Conservation (phyloP, 208 protist species). For the Kentomonas sorsogonicus region DNA sequence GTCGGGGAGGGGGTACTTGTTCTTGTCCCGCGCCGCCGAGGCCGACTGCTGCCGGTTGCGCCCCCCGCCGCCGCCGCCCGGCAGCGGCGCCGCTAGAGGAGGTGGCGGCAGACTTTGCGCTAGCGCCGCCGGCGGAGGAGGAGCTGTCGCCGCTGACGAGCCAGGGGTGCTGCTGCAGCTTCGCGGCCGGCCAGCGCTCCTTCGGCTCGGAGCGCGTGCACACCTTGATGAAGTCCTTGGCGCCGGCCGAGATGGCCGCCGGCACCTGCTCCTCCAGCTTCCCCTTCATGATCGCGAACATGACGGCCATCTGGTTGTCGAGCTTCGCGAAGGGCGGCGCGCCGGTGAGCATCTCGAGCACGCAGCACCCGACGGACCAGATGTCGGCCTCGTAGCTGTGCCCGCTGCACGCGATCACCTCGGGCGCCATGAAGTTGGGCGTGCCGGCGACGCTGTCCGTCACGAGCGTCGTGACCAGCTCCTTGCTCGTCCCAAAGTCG, state of each 20-base stretch:
- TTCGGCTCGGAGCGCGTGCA: conserved; percentile 63
- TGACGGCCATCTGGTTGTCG: conserved; percentile 88
- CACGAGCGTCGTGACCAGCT: conserved; percentile 72
- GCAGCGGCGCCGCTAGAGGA: not conserved
- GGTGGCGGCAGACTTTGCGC: not conserved
- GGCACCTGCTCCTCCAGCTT: conserved; percentile 69
- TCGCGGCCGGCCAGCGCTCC: conserved; percentile 50
- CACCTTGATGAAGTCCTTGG: conserved; percentile 68
- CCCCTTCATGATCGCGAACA: conserved; percentile 86
- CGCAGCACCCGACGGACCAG: conserved; percentile 90
- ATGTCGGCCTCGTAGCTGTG: conserved; percentile 88
- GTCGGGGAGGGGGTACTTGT: not conserved
- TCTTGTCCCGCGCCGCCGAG: not conserved
- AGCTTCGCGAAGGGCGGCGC: conserved; percentile 74
- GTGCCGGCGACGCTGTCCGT: conserved; percentile 87
- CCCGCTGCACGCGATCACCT: conserved; percentile 87
- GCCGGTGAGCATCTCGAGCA: conserved; percentile 89
- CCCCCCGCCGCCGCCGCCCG: not conserved
- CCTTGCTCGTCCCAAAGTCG: conserved; percentile 89
- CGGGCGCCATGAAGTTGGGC: conserved; percentile 92
- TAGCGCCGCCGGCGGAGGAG: not conserved
- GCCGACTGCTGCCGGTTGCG: too few species aligned
- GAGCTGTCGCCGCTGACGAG: conserved; percentile 17
- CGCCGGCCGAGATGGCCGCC: conserved; percentile 40
- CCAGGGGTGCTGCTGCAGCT: conserved; percentile 76